Base-by-base conservation (phyloP, 345 rosid genomes). In the Aegle marmelos region DNA sequence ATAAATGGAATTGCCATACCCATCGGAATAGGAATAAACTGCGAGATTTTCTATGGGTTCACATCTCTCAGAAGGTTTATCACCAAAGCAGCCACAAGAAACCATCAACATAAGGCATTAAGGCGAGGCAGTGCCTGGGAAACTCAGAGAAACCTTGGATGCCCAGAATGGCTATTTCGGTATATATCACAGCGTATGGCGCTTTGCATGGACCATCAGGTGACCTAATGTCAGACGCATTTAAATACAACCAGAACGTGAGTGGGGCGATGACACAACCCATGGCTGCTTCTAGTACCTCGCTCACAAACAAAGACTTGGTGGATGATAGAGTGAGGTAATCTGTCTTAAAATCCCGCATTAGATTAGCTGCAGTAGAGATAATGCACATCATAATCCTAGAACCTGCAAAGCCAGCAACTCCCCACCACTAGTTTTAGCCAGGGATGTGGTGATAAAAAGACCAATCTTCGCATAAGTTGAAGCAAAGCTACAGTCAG, bases 321-420 rank as follows among this genome's bases (percentile, higher is more conserved):
- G 97, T 97, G 9, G 99, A 95, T 31, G 99, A 92, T 74, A 88
- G 74, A 25, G 99, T 93, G 57, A 91, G 93, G 86, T 92, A 92
- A 74, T 94, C 94, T 6, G 96, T 93, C 87, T 93, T 95, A 78
- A 95, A 93, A 83, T 95, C 98, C 85, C 93, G 98, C 98, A 95
- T 92, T 36, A 95, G 97, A 86, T 95, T 97, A 68, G 98, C 97
- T 10, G 98, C 98, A 1, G 92, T 95, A 58, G 98, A 88, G 83
- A 95, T 95, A 25, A 95, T 95, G 58, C 97, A 79, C 97, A 93
- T 95, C 98, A 95, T 95, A 37, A 91, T 88, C 30, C 94, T 97
- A 80, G 90, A 91, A 28, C 93, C 98, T 60, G 93, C 98, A 76
- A 93, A 85, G 48, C 98, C 95, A 5, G 98, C 98, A 45, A 95